Percentiles rank a stretch among this genome's conserved stretches.
phyloP scores from a whole-genome alignment of 164 flowering plant genomes.

The Nymphaea thermarum region DNA sequence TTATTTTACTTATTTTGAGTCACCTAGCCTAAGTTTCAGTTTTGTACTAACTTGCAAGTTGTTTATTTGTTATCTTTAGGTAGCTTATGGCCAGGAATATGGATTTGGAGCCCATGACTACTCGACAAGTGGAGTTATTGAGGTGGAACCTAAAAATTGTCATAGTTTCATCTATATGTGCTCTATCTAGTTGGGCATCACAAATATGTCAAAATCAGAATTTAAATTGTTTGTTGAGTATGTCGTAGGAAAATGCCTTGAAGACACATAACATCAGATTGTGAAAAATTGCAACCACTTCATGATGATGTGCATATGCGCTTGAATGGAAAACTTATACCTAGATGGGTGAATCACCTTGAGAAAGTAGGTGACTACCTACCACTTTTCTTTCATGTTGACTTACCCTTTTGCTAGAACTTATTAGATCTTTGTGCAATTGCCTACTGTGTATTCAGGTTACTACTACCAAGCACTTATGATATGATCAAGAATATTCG shows the following conservation, averaged over 20 bases:
- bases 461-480: constrained; percentile 55
- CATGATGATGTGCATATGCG: constrained; percentile 56
- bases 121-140: constrained; percentile 85
- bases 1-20: no score
- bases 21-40: no score
- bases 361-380: constrained; percentile 61
- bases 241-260: constrained; percentile 60
- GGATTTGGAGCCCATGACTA: constrained; percentile 94
- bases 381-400: neutral
- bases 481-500: constrained; percentile 46
- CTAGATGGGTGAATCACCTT: constrained; percentile 94
- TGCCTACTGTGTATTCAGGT: constrained; percentile 74
- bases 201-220: constrained; percentile 61
- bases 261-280: constrained; percentile 83
- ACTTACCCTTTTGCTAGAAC: neutral
- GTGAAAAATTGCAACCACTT: constrained; percentile 97
- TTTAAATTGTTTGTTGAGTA: constrained; percentile 65
- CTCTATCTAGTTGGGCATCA: constrained; percentile 64
- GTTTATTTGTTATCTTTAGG: neutral
- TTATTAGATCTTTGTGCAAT: constrained; percentile 28
- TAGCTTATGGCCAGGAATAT: constrained; percentile 86
- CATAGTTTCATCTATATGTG: constrained; percentile 84
- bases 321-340: constrained; percentile 80
- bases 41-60: no score
- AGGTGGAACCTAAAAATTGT: constrained; percentile 92